A percentile compares a stretch with the other conserved stretches of the same genome.
Conservation (phyloP, 305 asterid genomes). For the Fraxinus velutina region DNA sequence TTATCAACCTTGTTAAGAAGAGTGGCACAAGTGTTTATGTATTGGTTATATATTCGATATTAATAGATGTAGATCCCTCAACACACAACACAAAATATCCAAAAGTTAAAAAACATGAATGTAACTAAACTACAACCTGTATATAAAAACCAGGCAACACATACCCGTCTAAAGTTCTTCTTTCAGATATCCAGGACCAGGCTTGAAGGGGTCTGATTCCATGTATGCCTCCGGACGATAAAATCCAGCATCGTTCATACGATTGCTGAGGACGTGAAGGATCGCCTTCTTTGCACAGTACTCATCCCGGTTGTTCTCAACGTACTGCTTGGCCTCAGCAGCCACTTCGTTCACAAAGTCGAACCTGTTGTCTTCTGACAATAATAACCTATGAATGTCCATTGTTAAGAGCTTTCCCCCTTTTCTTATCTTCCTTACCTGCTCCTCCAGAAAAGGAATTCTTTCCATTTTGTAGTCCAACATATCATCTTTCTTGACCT, state of each 20-base stretch:
- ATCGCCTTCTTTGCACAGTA: slow-evolving; percentile 88
- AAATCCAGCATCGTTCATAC: slow-evolving; percentile 84
- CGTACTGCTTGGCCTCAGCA: slow-evolving; percentile 83
- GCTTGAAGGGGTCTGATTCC: slow-evolving; percentile 77
- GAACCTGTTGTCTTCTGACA: slow-evolving; percentile 81
- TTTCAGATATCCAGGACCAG: slow-evolving; percentile 80
- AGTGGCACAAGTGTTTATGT: neutral
- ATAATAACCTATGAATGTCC: slow-evolving; percentile 74
- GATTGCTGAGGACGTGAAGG: slow-evolving; percentile 84
- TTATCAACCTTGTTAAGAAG: neutral
- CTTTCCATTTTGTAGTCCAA: slow-evolving; percentile 59
- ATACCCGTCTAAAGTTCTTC: slow-evolving; percentile 44
- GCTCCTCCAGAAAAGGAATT: slow-evolving; percentile 90
- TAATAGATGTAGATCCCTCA: neutral
- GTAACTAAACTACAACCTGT: neutral
- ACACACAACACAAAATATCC: neutral
- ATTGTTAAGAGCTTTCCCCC: slow-evolving; percentile 58
- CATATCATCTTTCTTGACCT: slow-evolving; percentile 58
- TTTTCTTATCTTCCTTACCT: slow-evolving; percentile 73
- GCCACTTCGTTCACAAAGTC: slow-evolving; percentile 85
- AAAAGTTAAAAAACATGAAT: neutral
- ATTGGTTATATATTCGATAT: neutral
- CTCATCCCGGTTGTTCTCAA: slow-evolving; percentile 84
- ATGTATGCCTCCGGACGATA: slow-evolving; percentile 78
- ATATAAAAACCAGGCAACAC: slow-evolving; percentile 3